Evolutionary conservation across 1,284 basidiomycete genomes (phyloP).

Genomic region (Nidula niveotomentosa): DNA sequence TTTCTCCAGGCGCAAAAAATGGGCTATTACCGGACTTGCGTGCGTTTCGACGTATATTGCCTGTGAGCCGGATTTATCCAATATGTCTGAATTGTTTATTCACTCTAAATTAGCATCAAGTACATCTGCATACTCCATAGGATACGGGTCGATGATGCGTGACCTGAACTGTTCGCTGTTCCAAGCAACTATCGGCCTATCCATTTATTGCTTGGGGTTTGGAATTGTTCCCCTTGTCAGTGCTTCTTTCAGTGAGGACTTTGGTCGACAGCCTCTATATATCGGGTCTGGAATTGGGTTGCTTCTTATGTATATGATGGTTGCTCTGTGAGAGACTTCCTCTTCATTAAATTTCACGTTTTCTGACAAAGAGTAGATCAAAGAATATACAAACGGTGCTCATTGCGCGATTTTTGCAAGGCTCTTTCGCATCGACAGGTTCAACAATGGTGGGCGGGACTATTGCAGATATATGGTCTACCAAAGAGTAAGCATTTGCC

Average conservation of each 20-base stretch:
- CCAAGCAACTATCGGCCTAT: conserved; percentile 60
- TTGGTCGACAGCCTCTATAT: conserved; percentile 73
- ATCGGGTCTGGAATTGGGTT: conserved; percentile 56
- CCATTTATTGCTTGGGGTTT: conserved; percentile 68
- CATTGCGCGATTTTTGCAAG: conserved; percentile 65
- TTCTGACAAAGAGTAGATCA: conserved; percentile 34
- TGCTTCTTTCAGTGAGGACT: conserved; percentile 78
- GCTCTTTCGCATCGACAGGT: conserved; percentile 64
- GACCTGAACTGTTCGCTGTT: conserved; percentile 61
- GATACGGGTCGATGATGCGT: conserved; percentile 59
- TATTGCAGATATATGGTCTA: conserved; percentile 69
- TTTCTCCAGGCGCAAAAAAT: conserved; percentile 50
- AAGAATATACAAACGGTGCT: conserved; percentile 72
- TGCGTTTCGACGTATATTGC: conserved; percentile 57
- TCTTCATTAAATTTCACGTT: background rate
- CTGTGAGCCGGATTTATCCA: conserved; percentile 27
- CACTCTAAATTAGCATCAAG: conserved; percentile 40
- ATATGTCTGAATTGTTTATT: background rate
- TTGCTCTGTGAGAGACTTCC: conserved; percentile 52
- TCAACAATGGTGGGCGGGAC: conserved; percentile 81
- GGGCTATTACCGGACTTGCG: conserved; percentile 58
- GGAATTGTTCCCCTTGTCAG: conserved; percentile 69
- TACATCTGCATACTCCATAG: conserved; percentile 57
- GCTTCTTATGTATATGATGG: conserved; percentile 58
- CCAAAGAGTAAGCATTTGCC: conserved; percentile 47